Evolutionary conservation across 805 yeast species (phyloP).

Genomic region (Candida parachauliodes): DNA sequence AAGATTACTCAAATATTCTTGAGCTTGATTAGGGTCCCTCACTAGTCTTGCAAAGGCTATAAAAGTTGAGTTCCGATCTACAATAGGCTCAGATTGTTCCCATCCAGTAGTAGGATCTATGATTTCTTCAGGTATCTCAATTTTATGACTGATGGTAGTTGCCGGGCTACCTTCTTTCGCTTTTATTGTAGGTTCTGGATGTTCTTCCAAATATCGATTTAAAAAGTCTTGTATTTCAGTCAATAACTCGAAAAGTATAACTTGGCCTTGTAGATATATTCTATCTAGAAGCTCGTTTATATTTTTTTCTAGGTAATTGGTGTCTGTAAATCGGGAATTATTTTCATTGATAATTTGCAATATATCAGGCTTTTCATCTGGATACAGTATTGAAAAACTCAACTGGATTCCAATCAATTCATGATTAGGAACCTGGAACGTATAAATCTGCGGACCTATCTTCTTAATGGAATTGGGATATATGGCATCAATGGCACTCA

Average conservation of each 20-base stretch:
- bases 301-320: constrained; percentile 39
- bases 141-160: constrained; percentile 21
- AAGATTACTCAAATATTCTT: constrained; percentile 46
- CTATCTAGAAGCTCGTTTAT: constrained; percentile 52
- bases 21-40: constrained; percentile 64
- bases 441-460: constrained; percentile 38
- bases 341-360: constrained; percentile 48
- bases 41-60: constrained; percentile 70
- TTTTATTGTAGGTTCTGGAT: constrained; percentile 8
- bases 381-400: constrained; percentile 71
- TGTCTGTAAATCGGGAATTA: constrained; percentile 36
- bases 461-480: constrained; percentile 60
- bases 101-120: constrained; percentile 64
- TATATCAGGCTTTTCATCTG: constrained; percentile 59
- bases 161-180: constrained; percentile 2
- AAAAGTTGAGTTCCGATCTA: constrained; percentile 83
- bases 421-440: constrained; percentile 59
- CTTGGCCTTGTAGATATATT: constrained; percentile 58
- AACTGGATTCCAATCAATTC: constrained; percentile 59
- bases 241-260: constrained; percentile 75
- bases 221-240: constrained; percentile 57
- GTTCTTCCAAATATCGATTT: constrained; percentile 21
- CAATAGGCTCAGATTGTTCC: constrained; percentile 71
- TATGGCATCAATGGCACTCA: constrained; percentile 82
- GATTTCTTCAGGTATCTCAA: not conserved